Base-by-base conservation (phyloP, 352 stramenopile genomes). In the Phytopythium vexans region DNA sequence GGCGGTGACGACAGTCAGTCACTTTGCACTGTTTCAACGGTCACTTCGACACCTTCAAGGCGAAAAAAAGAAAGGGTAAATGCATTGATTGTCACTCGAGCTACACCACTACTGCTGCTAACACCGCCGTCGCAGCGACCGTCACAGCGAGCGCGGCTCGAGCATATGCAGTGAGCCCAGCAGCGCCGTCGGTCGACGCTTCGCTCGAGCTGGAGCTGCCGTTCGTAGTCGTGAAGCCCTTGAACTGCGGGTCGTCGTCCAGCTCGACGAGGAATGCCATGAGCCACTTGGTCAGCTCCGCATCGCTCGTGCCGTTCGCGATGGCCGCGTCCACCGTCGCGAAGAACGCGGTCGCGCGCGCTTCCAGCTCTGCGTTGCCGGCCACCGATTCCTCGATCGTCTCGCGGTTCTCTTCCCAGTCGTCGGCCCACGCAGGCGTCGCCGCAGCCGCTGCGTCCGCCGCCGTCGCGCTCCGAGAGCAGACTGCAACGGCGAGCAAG, bases 301-400 rank as follows among this genome's bases (percentile, higher is more conserved):
- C 35, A 35, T 76, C 67, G 45, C 60, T 76, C 56, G 71, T 66
- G 42, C 69, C 38, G 36, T 52, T 66, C 35, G 67, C 51, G 41
- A 57, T 63, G 3, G 56, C 54, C 15, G 69, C 60, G 52, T 72
- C 55, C 27, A 76, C 64, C 57, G 69, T 65, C 44, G 68, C 56
- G 12, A 56, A 48, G 15, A 76, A 62, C 44, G 60, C 64, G 6
- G 49, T 46, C 48, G 71, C 60, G 49, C 62, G 56, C 4, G 52
- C 48, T 41, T 52, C 47, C 8, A 52, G 47, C 3, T 52, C 47
- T 9, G 16, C 12, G n/a, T 43, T 21, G 47, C 35, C 47, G 3
- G 33, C 3, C 15, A 52, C 47, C 7, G 34, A 43, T 1, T 15
- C 7, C 3, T 7, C 3, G 47, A 52, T 52, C 4, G 16, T n/a